Evolutionary conservation across 192 early-diverging fungal species (phyloP).

Genomic region (Backusella westeae): DNA sequence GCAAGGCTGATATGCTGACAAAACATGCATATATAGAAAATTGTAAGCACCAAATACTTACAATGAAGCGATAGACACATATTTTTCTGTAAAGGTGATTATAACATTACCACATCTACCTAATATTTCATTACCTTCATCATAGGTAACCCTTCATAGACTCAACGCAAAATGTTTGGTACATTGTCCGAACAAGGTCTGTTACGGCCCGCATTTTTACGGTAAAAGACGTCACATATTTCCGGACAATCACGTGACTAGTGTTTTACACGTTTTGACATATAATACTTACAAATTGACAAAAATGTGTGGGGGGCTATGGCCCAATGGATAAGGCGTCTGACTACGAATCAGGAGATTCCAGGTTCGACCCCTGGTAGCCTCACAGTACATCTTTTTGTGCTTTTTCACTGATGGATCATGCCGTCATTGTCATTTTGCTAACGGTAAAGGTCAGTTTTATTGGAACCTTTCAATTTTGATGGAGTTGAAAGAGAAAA

Average conservation of each 20-base stretch:
- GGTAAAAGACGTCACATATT: neutral
- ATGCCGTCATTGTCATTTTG: too few species aligned
- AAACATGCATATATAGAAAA: too few species aligned
- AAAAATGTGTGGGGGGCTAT: conserved; percentile 44
- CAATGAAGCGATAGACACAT: too few species aligned
- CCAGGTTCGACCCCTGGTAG: conserved; percentile 59
- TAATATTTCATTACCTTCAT: too few species aligned
- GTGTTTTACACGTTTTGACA: neutral
- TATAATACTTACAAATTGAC: neutral
- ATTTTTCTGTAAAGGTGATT: too few species aligned
- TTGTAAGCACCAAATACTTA: too few species aligned
- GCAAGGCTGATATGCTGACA: too few species aligned
- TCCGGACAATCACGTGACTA: neutral
- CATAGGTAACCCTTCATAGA: neutral
- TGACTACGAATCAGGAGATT: conserved; percentile 66
- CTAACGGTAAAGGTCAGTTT: too few species aligned
- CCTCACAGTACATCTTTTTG: conserved; percentile 29
- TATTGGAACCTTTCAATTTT: too few species aligned
- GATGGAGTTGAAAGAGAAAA: too few species aligned
- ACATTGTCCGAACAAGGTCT: neutral
- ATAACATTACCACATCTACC: too few species aligned
- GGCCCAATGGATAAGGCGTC: conserved; percentile 62
- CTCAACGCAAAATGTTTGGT: neutral
- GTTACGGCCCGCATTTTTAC: neutral
- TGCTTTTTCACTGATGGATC: too few species aligned